Percentiles rank a stretch among this genome's conserved stretches.
These are phyloP conservation scores for Noccaea caerulescens DNA, from an alignment of 345 rosid species.

Conservation along the genomic window DNA sequence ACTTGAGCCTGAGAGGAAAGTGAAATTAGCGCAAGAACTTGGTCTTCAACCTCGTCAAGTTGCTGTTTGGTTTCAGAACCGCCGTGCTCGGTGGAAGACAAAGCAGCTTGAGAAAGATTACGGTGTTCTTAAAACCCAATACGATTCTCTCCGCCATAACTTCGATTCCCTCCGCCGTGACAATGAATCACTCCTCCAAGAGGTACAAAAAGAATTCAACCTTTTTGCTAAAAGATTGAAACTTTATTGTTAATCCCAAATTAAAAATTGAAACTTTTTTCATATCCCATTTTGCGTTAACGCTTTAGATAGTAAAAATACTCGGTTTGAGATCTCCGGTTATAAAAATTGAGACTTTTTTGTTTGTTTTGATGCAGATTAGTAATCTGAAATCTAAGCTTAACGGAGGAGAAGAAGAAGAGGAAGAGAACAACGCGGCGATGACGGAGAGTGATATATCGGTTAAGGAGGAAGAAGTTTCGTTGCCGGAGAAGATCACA, in stretches of 20 bases:
- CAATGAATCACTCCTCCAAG: slow-evolving; percentile 74
- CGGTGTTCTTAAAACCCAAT: slow-evolving; percentile 58
- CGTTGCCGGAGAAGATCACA: slow-evolving; percentile 47
- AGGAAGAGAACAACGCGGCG: slow-evolving; percentile 28
- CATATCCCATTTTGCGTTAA: neutral
- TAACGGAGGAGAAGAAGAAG: slow-evolving; percentile 39
- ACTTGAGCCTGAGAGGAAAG: slow-evolving; percentile 86
- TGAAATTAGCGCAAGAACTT: slow-evolving; percentile 78
- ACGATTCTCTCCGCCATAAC: slow-evolving; percentile 60
- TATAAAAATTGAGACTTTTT: neutral
- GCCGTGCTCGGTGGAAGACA: slow-evolving; percentile 90
- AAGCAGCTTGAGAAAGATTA: slow-evolving; percentile 83
- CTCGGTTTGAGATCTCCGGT: too few species aligned
- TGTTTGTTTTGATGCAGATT: slow-evolving; percentile 51
- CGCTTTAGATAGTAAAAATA: neutral
- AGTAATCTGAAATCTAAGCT: slow-evolving; percentile 76
- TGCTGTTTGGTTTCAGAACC: slow-evolving; percentile 92
- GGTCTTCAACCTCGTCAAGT: slow-evolving; percentile 85
- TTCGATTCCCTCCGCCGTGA: slow-evolving; percentile 72
- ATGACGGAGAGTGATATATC: slow-evolving; percentile 63
- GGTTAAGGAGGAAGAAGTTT: slow-evolving; percentile 64
- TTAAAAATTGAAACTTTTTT: neutral
- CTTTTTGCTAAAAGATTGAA: neutral
- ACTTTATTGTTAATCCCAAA: neutral
- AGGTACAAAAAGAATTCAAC: slow-evolving; percentile 49